Evolutionary conservation across 306 rosid species (phyloP).

Genomic region (Styphnolobium japonicum): DNA sequence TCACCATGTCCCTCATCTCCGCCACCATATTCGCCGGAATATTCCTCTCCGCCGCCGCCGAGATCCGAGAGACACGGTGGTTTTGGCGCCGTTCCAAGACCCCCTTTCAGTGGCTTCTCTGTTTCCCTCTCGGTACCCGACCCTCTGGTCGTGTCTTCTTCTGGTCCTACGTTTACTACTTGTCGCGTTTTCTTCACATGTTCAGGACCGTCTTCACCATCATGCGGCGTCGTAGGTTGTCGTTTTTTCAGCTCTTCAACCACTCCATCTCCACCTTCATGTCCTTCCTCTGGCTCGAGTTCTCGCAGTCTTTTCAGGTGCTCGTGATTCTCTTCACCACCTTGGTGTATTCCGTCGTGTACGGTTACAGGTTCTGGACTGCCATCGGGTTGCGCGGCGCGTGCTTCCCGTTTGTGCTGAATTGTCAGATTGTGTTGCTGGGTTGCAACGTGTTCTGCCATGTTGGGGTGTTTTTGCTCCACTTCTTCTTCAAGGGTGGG

Average conservation of each 20-base stretch:
- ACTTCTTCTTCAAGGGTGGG: slow-evolving; percentile 57
- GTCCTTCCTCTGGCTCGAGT: slow-evolving; percentile 80
- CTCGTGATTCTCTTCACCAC: slow-evolving; percentile 68
- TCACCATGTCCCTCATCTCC: slow-evolving; percentile 65
- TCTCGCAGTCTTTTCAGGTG: slow-evolving; percentile 81
- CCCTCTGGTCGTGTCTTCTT: slow-evolving; percentile 93
- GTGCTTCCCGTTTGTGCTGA: slow-evolving; percentile 61
- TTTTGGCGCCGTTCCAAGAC: slow-evolving; percentile 77
- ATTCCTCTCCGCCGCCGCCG: slow-evolving; percentile 62
- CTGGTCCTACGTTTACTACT: slow-evolving; percentile 83
- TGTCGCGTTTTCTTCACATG: slow-evolving; percentile 78
- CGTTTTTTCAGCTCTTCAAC: slow-evolving; percentile 59
- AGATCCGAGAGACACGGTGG: slow-evolving; percentile 89
- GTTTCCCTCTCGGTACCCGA: slow-evolving; percentile 80
- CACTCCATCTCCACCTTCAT: slow-evolving; percentile 55
- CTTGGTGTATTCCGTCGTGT: slow-evolving; percentile 53
- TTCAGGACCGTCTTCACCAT: slow-evolving; percentile 48
- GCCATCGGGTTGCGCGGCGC: slow-evolving; percentile 58
- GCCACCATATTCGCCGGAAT: slow-evolving; percentile 69
- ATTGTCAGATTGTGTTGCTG: slow-evolving; percentile 58
- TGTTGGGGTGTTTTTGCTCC: slow-evolving; percentile 62
- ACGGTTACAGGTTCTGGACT: slow-evolving; percentile 75
- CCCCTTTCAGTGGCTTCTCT: slow-evolving; percentile 80
- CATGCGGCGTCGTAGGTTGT: slow-evolving; percentile 43
- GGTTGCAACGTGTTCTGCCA: slow-evolving; percentile 70